Evolutionary conservation across 148 eudicot species (phyloP).

Genomic region (Rhododendron kiyosumense): DNA sequence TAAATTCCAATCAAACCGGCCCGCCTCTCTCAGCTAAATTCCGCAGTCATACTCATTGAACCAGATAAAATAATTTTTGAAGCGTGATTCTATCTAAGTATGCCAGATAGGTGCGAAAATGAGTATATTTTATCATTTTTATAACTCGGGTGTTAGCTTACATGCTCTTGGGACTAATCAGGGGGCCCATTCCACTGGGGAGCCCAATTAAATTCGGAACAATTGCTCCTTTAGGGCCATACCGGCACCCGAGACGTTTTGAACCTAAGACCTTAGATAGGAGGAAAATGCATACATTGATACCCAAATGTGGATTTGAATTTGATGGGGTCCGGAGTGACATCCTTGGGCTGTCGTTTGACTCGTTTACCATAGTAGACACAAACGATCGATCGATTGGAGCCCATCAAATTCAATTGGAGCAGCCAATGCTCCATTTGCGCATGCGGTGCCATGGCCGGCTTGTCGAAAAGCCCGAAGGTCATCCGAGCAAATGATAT

Average conservation of each 20-base stretch:
- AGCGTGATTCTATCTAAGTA: background rate
- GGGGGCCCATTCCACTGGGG: background rate
- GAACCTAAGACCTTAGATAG: too few species aligned
- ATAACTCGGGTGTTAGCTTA: too few species aligned
- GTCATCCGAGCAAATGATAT: too few species aligned
- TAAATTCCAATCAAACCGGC: background rate
- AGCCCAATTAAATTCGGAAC: background rate
- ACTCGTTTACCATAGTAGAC: constrained; percentile 50
- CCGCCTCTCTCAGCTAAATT: background rate
- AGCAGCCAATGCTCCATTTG: too few species aligned
- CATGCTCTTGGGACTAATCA: background rate
- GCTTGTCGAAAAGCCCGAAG: too few species aligned
- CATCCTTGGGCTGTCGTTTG: constrained; percentile 18
- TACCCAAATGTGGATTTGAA: constrained; percentile 55
- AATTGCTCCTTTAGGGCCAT: background rate
- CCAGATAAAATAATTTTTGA: too few species aligned
- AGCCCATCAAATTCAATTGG: constrained; percentile 15
- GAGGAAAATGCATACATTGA: constrained; percentile 5
- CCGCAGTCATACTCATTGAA: too few species aligned
- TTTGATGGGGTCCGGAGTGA: constrained; percentile 30
- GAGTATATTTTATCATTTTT: too few species aligned
- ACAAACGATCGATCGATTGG: constrained; percentile 35
- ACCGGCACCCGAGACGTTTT: too few species aligned
- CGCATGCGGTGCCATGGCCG: too few species aligned
- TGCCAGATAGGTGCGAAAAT: too few species aligned